Evolutionary conservation across 2,329 filamentous ascomycete genomes (phyloP), one percentile per base, ranked within the genome.

Genomic region (Periconia macrospinosa): DNA sequence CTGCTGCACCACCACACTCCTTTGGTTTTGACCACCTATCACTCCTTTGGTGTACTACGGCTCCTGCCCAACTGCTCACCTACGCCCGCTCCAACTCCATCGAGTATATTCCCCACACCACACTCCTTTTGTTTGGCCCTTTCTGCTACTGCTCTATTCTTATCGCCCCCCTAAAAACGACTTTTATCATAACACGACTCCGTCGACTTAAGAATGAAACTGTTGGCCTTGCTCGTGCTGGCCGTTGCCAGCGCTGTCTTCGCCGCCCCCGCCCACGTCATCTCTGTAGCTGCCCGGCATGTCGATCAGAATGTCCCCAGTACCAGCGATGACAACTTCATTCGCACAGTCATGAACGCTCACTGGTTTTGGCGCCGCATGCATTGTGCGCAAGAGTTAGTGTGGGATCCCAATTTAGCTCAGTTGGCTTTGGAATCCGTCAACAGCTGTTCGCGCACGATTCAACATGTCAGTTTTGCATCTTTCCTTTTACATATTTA

Each of bases 351-450:
- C 41, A 66, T 73, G 63, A 60, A 69, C 13, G 69, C 69, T 18
- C 70, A 73, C 59, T 71, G 68, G 68, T 71, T 67, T 53, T 72
- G 69, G 69, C 70, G 69, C 42, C 57, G 53, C 41, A 59, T 71
- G 30, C 70, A 73, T 58, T 72, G 70, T 53, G 69, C 70, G 8
- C 70, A 71, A 49, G 68, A 70, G 33, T 65, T 73, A 10, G 47
- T 57, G 20, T 73, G 70, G 70, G 67, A 72, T 53, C 40, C 53
- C 9, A 52, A 58, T 30, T 59, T 70, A 30, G 69, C 69, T 27
- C 49, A 68, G 10, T 54, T 55, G 2, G 70, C 69, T 20, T 56
- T 61, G 19, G 49, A 55, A 3, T 65, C 68, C 45, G 59, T 70
- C 46, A 59, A 58, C 19, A 48, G 52, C 33, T 73, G 70, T 56